Base-by-base conservation (phyloP, 1,284 basidiomycete species). In the Boletus smithii region DNA sequence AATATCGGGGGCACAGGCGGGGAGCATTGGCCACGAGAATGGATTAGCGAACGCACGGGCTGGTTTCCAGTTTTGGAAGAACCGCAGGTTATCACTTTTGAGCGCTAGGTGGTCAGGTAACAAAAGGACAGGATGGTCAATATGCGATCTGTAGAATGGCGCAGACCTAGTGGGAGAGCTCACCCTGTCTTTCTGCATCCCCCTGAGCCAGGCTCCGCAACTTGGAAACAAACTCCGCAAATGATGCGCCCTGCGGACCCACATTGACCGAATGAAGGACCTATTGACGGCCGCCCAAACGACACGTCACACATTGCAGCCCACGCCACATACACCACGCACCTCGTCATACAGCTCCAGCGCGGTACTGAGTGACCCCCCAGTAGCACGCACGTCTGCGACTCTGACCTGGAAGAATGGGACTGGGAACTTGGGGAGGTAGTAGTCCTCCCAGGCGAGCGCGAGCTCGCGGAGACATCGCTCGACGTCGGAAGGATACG, bases 381-480 rank as follows among this genome's bases (percentile, higher is more conserved):
- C 62, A 1, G 45, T 22, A 8, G 66, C 62, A 17, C 62, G 59
- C 20, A 64, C 64, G 32, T 68, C 62, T 8, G 62, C 66, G 6
- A 64, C 62, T 18, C 62, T 54, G 37, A 64, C 66, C 27, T 63
- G 60, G 4, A 64, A 64, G 27, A 64, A 64, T 1, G 62, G 66
- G n/a, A 67, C 23, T 3, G 64, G 62, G 26, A 49, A 64, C 27
- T 58, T 64, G 16, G 64, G 62, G 13, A 64, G 63, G 31, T 53
- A 64, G 41, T 67, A 60, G 37, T 64, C 63, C 24, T 64, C 62
- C 62, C 62, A 64, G 7, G 53, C 46, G 13, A 68, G 56, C 0
- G 63, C 62, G 8, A 67, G 51, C 14, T 57, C 38, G 30, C 62
- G 61, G 20, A 68, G 38, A 38, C 31, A 42, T 20, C 61, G 62